Percentiles rank a stretch among this genome's conserved stretches.
phyloP scores from a whole-genome alignment of 2,329 filamentous ascomycete genomes.

The Penicillium sp. region DNA sequence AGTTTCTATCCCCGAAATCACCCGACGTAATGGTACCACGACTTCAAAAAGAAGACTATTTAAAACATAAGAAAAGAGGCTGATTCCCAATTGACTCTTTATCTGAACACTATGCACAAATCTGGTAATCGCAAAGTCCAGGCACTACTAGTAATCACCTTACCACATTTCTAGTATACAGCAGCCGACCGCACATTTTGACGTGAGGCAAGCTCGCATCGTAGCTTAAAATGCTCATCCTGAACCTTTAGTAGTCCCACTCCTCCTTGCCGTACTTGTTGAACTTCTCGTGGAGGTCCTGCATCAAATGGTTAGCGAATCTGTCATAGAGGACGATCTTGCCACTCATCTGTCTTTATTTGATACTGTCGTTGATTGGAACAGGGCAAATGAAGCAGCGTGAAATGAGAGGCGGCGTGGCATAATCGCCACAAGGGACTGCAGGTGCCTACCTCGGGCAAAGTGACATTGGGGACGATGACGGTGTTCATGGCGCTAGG shows the following conservation, averaged over 20 bases:
- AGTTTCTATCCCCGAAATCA: neutral
- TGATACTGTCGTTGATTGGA: neutral
- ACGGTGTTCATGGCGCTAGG: conserved; percentile 94
- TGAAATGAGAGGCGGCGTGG: neutral
- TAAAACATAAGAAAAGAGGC: conserved; percentile 22
- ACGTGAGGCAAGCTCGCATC: conserved; percentile 11
- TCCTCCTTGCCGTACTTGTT: conserved; percentile 99
- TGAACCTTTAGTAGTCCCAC: conserved; percentile 47
- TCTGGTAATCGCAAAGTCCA: conserved; percentile 25
- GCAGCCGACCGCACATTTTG: conserved; percentile 18
- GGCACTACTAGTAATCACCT: conserved; percentile 22
- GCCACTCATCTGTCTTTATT: neutral
- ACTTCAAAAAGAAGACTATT: neutral
- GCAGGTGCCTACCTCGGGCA: conserved; percentile 69
- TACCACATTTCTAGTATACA: conserved; percentile 35
- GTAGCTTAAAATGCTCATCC: conserved; percentile 14
- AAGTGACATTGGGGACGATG: conserved; percentile 86
- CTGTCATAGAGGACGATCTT: neutral
- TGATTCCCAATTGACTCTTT: conserved; percentile 30
- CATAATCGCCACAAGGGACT: neutral
- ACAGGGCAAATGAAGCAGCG: neutral
- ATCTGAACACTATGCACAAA: conserved; percentile 37
- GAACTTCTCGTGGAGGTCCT: conserved; percentile 93
- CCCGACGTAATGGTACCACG: neutral
- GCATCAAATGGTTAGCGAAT: conserved; percentile 4